These are phyloP conservation scores for Trichoderma harzianum DNA, from an alignment of 2,329 filamentous ascomycete genomes.

Conservation along the genomic window DNA sequence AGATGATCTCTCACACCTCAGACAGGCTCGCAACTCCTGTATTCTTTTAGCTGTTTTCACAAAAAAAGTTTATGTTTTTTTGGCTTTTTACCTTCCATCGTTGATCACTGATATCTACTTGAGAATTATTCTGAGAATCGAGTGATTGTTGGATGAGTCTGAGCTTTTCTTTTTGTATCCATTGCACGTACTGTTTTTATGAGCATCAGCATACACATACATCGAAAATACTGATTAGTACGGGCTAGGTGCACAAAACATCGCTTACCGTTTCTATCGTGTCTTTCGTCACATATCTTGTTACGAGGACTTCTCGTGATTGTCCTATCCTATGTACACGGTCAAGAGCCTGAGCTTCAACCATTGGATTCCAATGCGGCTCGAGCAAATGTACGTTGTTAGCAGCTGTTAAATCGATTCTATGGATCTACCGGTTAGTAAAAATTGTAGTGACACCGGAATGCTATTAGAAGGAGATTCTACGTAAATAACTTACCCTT, in stretches of 20 bases:
- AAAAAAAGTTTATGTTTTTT: neutral
- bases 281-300: slow-evolving; percentile 27
- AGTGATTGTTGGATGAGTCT: neutral
- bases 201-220: neutral
- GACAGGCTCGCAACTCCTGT: neutral
- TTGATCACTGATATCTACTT: neutral
- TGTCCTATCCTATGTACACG: slow-evolving; percentile 33
- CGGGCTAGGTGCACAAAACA: neutral
- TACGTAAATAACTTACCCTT: neutral
- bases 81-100: neutral
- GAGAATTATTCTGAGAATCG: neutral
- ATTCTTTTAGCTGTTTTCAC: neutral
- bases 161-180: neutral
- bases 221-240: neutral
- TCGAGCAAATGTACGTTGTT: slow-evolving; percentile 32
- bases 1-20: no score
- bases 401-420: slow-evolving; percentile 9
- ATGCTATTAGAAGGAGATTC: neutral
- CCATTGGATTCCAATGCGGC: slow-evolving; percentile 36
- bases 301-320: slow-evolving; percentile 26
- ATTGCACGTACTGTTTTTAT: neutral
- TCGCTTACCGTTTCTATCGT: slow-evolving; percentile 20
- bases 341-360: slow-evolving; percentile 33
- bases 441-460: neutral
- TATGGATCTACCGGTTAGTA: neutral